Conservation (phyloP, 2,329 filamentous ascomycete species). For the Tolypocladium pustulatum region DNA sequence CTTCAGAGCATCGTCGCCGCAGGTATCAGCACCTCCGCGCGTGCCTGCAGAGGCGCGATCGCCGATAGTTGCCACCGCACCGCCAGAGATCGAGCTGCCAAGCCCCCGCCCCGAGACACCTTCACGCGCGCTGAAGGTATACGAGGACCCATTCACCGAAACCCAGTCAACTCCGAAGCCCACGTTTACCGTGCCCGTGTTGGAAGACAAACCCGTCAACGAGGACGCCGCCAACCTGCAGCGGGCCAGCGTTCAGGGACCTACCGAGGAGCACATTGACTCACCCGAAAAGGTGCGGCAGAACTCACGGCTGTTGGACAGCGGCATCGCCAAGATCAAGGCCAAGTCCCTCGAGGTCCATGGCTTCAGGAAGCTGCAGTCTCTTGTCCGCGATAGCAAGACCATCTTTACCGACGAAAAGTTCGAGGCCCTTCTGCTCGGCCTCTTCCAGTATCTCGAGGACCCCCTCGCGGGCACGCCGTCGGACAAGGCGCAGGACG, state of each 20-base stretch:
- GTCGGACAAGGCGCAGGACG: slow-evolving; percentile 57
- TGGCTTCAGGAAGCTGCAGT: slow-evolving; percentile 69
- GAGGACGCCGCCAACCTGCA: slow-evolving; percentile 33
- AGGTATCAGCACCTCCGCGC: slow-evolving; percentile 5
- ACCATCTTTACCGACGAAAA: slow-evolving; percentile 55
- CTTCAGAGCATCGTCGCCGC: slow-evolving; percentile 22
- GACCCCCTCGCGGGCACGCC: slow-evolving; percentile 43
- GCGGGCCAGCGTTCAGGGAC: slow-evolving; percentile 12
- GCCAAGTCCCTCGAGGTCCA: slow-evolving; percentile 66
- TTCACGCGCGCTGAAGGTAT: slow-evolving; percentile 40
- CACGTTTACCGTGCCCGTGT: slow-evolving; percentile 35
- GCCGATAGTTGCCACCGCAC: slow-evolving; percentile 2
- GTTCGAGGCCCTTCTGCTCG: slow-evolving; percentile 56
- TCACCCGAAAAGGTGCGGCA: slow-evolving; percentile 43
- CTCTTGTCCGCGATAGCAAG: slow-evolving; percentile 57
- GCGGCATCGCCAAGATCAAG: slow-evolving; percentile 64
- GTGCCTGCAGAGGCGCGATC: slow-evolving; percentile 4
- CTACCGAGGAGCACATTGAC: slow-evolving; percentile 11
- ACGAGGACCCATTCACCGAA: slow-evolving; percentile 50
- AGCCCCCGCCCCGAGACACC: slow-evolving; percentile 13
- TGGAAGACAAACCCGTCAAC: slow-evolving; percentile 52
- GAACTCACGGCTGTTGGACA: slow-evolving; percentile 55
- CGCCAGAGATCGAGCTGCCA: slow-evolving; percentile 3
- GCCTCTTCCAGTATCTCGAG: slow-evolving; percentile 63
- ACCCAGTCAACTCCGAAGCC: slow-evolving; percentile 36